phyloP scores from a whole-genome alignment of 2,329 filamentous ascomycete genomes.

The Cytospora mali region DNA sequence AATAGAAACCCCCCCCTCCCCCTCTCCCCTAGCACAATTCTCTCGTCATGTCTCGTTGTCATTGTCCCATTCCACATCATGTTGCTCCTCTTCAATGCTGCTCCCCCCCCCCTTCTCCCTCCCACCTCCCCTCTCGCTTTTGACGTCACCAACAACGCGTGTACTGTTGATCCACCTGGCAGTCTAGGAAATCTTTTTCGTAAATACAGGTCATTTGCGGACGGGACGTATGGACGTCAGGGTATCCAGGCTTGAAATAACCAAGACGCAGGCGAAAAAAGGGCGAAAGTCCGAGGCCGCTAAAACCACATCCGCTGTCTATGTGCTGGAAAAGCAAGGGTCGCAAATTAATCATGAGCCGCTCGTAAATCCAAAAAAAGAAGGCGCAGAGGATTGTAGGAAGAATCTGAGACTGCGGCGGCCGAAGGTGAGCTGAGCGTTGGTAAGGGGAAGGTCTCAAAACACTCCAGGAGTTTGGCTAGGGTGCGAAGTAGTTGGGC shows the following conservation, averaged over 20 bases:
- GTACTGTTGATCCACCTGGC: slow-evolving; percentile 17
- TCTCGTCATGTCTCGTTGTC: neutral
- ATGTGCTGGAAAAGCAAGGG: slow-evolving; percentile 13
- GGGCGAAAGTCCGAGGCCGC: slow-evolving; percentile 3
- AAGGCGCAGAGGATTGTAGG: neutral
- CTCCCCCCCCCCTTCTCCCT: too few species aligned
- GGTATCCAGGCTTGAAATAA: slow-evolving; percentile 14
- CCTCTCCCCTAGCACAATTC: slow-evolving; percentile 4
- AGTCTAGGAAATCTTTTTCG: neutral
- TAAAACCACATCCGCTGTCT: slow-evolving; percentile 13
- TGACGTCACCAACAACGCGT: slow-evolving; percentile 8
- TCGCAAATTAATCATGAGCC: neutral
- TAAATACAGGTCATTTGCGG: slow-evolving; percentile 5
- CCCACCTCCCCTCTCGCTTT: neutral
- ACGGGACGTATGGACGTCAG: slow-evolving; percentile 10
- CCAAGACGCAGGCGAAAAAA: neutral
- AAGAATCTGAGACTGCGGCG: neutral
- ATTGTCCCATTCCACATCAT: neutral
- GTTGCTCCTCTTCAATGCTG: neutral
- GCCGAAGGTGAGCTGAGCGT: neutral
- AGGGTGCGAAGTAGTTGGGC: too few species aligned
- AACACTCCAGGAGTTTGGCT: neutral
- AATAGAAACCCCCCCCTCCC: slow-evolving; percentile 2
- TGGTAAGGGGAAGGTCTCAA: neutral
- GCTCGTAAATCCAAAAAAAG: neutral